Evolutionary conservation across 2,329 filamentous ascomycete genomes (phyloP), one percentile per base, ranked within the genome.

Genomic region (Cladophialophora chaetospira): DNA sequence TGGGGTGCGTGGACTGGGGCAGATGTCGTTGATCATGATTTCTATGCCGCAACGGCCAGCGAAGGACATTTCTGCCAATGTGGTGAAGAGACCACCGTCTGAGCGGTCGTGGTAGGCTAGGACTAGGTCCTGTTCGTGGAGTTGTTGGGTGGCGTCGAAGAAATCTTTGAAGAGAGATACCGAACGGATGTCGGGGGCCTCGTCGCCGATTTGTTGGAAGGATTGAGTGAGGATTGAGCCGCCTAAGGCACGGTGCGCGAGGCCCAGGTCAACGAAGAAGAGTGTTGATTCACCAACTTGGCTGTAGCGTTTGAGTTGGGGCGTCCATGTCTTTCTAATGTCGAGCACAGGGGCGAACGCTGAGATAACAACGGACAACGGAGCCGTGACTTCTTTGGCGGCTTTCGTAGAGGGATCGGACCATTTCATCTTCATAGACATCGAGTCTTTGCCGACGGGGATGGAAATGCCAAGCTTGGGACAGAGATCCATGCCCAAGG

Each of bases 391-490:
- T 64, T 92, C 92, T 76, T 89, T 94, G 11, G 81, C 75, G 60
- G 88, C 81, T 15, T 84, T 82, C 26, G 79, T 83, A 55, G 82
- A 77, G 60, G 79, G 77, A 64, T 93, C 88, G 69, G 85, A 88
- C 94, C 94, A 97, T 54, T 91, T 91, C 68, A 95, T 93, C 79
- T 97, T 97, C 94, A 99, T 97, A 2, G 92, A 97, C 74, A 95
- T 96, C 0, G 93, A 97, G 72, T 99, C 94, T 75, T 99, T 97
- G 53, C 94, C 94, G 6, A 97, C 94, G 3, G 94, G 94, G 58
- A 99, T 97, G 55, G 88, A 91, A 60, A 99, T 85, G 29, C 89
- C 91, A n/a, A 97, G 81, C 66, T 88, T 81, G 1, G 91, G 91
- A 73, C 94, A 99, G 6, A 99, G 79, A 45, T 96, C 88, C 84